Evolutionary conservation across 2,329 filamentous ascomycete genomes (phyloP), one percentile per base, ranked within the genome.

Genomic region (Monilinia fructicola): DNA sequence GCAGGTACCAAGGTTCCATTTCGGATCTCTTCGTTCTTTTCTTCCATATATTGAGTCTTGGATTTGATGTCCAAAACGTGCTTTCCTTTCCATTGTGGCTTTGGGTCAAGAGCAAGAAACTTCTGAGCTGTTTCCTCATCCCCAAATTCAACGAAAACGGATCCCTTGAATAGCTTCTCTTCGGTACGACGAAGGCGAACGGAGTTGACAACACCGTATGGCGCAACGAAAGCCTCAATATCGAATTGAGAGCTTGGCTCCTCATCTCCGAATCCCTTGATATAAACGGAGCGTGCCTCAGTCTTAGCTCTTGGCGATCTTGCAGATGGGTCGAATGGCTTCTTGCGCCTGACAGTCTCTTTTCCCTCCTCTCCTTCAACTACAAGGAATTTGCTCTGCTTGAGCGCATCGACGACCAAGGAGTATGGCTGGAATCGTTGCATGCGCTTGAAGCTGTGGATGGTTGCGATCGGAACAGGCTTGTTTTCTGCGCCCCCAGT

Each of bases 391-490:
- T 84, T 83, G 80, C 91, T 95, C 28, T 90, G 86, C 78, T 90
- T 90, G 63, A 98, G 85, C 46, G 95, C 94, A 64, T 87, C 87
- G 68, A 97, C 88, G 54, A 99, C 86, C 66, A 90, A 89, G 66
- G 86, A 87, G 81, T 93, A 93, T 53, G 92, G 92, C 80, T 95
- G 88, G 85, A 98, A 99, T 74, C 89, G 90, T 72, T 88, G 90
- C 96, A 99, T 99, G 78, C 96, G 93, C 81, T 93, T 94, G 85
- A 99, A 99, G 62, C 82, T 88, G 83, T 89, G 87, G 71, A 99
- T 87, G 69, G 88, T 85, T 75, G 88, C 88, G 72, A 99, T 83
- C 28, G 88, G 82, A 48, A 99, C 88, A 54, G 93, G 85, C 78
- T 90, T 90, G 83, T 97, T 97, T 74, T 90, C 84, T 71, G 85